Evolutionary conservation across 1,284 basidiomycete species (phyloP), one percentile per base, ranked within the genome.

Genomic region (Puccinia triticina): DNA sequence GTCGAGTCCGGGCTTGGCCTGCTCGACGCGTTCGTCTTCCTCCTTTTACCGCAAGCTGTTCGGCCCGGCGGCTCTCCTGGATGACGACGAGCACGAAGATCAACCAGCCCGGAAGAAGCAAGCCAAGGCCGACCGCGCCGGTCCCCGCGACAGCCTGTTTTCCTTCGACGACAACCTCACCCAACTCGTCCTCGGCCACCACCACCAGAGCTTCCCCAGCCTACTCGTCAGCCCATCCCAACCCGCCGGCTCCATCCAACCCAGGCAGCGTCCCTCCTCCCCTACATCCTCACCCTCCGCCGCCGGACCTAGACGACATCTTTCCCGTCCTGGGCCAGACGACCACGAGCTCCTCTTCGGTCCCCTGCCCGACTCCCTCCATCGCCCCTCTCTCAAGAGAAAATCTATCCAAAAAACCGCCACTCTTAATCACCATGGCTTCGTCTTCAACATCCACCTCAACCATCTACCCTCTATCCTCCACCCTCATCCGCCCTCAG

Each of bases 401-500:
- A 23, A 40, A 29, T 53, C 43, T 18, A 34, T 14, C 16, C 12
- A 5, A 4, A 48, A 40, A 23, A 1, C 18, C 14, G 29, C 48
- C 16, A 21, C 23, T 8, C 29, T 71, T 8, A 50, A 29, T 40
- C 43, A 71, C 12, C 69, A 71, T 50, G 69, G 69, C 23, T 71
- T 71, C 69, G 3, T 14, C 29, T 71, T 71, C 48, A 50, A 71
- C 16, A 50, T 71, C 48, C 43, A 71, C 29, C 43, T 48, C 29
- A 23, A n/a, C 29, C 43, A 71, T 50, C n/a, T 21, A 16, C 43
- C 66, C 43, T 34, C 66, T 46, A 26, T 43, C 46, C n/a, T 32
- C 37, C 40, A 69, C n/a, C 23, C 37, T 21, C 34, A 46, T 37
- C 32, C 59, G 26, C 59, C 59, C 32, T 40, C 61, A 18, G 61